Evolutionary conservation across 176 grass and related monocot species (phyloP).

Genomic region (Triticum monococcum): DNA sequence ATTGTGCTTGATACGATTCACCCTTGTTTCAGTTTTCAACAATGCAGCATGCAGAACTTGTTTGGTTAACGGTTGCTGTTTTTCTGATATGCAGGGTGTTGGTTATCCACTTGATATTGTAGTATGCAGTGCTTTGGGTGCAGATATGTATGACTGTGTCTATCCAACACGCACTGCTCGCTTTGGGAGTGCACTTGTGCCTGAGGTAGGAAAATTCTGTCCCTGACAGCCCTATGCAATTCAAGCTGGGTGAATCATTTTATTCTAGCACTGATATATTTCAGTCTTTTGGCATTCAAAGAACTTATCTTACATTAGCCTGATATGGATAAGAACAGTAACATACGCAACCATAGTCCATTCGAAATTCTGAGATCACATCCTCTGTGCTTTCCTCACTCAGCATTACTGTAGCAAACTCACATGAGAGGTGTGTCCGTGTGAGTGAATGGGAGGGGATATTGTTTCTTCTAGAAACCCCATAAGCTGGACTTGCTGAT

Average conservation of each 20-base stretch:
- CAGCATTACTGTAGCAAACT: not conserved
- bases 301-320: not conserved
- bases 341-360: conserved; percentile 4
- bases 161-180: conserved; percentile 95
- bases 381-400: not conserved
- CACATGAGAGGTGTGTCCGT: not conserved
- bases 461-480: not conserved
- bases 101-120: conserved; percentile 99
- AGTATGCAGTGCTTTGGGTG: conserved; percentile 95
- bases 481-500: not conserved
- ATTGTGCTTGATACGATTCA: not conserved
- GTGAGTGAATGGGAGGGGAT: not conserved
- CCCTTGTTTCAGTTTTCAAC: not conserved
- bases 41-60: not conserved
- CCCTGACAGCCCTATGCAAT: not conserved
- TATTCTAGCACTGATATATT: not conserved
- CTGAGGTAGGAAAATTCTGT: conserved; percentile 60
- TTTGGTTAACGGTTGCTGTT: conserved; percentile 32
- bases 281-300: conserved; percentile 2
- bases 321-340: not conserved
- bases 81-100: conserved; percentile 71
- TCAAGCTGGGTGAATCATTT: not conserved
- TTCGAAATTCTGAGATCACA: not conserved
- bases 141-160: conserved; percentile 99
- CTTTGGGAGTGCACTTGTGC: conserved; percentile 89